These are phyloP conservation scores for Trichoderma asperelloides DNA, from an alignment of 495 filamentous ascomycete genomes.

Conservation along the genomic window DNA sequence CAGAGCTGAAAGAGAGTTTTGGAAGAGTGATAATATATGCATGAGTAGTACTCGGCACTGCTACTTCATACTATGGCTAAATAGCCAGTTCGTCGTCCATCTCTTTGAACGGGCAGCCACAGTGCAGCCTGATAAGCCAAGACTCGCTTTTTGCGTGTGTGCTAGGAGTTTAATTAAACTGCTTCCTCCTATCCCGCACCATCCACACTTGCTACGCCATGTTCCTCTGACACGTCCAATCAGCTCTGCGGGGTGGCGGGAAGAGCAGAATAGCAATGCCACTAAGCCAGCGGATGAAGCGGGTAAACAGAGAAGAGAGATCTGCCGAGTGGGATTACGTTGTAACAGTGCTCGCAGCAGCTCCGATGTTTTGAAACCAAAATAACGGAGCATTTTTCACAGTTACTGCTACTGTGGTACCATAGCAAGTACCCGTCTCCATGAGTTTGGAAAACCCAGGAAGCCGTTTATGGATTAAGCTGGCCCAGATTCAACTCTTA, in stretches of 20 bases:
- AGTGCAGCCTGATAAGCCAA: background rate
- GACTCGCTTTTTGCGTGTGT: background rate
- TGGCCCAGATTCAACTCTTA: no score
- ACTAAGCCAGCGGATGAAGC: background rate
- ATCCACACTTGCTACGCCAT: background rate
- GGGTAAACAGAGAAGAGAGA: background rate
- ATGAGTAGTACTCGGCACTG: background rate
- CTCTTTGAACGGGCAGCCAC: background rate
- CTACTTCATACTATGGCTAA: no score
- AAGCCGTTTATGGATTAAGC: no score
- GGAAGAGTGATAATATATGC: background rate
- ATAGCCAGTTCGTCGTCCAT: background rate
- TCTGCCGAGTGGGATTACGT: background rate
- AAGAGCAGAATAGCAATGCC: background rate
- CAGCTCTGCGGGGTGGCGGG: background rate
- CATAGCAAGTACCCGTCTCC: no score
- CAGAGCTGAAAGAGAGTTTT: background rate
- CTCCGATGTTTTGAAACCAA: background rate
- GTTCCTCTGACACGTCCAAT: background rate
- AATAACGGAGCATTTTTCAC: background rate
- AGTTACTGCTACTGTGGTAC: background rate
- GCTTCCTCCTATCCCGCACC: constrained; percentile 1
- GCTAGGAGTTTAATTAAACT: background rate
- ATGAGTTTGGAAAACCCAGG: no score
- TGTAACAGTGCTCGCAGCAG: background rate